Base-by-base conservation (phyloP, 768 basidiomycete genomes). In the Kwoniella dejecticola region DNA sequence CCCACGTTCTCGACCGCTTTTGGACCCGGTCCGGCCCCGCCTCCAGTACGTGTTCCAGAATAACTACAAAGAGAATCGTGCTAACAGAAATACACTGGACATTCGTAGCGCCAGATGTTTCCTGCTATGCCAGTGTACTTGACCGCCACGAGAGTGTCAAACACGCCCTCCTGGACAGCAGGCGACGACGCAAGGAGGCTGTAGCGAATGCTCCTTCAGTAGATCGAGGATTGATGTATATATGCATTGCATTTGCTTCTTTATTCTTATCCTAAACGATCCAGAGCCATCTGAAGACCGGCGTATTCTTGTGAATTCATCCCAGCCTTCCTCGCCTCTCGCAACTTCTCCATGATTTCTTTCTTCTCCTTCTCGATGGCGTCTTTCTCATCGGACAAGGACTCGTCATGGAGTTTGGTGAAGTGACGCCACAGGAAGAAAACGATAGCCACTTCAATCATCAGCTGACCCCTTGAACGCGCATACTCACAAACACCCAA, bases 371-470 rank as follows among this genome's bases (percentile, higher is more conserved):
- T 66, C 17, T 69, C 64, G 2, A 67, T 29, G 8, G 46, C 64
- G 31, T 61, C 63, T 45, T 70, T 67, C 38, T 58, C 63, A 36
- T 68, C 67, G 4, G 55, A 57, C 23, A 62, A 12, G 33, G 70
- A 66, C 19, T 60, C 47, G 27, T 46, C 52, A 24, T 72, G 69
- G 1, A 66, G 64, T 6, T 59, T 57, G 38, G 74, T 67, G 42
- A 67, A 75, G 58, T 75, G 68, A 38, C 68, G 56, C 69, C 71
- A 75, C 17, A 72, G 66, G 64, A 75, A 75, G 68, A 75, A 75
- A 24, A 69, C 55, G 46, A 72, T 57, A 3, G 68, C 59, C 21
- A 64, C 74, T 74, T 7, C 33, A 15, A 15, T 36, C 15, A 7
- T 36, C 33, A 36, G 33, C 33, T 36, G 33, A 36, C 7, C n/a